A percentile compares a stretch with the other conserved stretches of the same genome.
Evolutionary conservation across 805 yeast species (phyloP).

Genomic region (Candida silvicultrix): DNA sequence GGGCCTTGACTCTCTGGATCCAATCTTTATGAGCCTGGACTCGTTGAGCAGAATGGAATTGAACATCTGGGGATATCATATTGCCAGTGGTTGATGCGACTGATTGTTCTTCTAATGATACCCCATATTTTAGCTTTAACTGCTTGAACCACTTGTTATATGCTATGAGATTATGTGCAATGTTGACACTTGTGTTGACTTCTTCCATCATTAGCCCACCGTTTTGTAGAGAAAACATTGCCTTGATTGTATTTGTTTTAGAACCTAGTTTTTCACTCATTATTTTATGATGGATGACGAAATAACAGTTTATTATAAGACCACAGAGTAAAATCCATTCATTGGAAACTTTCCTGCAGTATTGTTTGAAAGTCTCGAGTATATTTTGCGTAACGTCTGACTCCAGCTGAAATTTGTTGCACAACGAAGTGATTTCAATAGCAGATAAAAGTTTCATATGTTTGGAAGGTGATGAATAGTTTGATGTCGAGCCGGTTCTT

Average conservation of each 20-base stretch:
- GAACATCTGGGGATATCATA: constrained; percentile 27
- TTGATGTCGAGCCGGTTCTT: background rate
- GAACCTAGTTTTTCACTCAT: constrained; percentile 42
- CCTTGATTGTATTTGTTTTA: constrained; percentile 39
- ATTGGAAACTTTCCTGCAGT: constrained; percentile 47
- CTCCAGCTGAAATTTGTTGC: constrained; percentile 62
- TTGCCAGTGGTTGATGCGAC: constrained; percentile 24
- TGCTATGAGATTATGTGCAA: constrained; percentile 47
- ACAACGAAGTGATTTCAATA: constrained; percentile 38
- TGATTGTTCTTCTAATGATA: constrained; percentile 19
- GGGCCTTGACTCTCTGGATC: background rate
- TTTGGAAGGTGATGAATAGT: constrained; percentile 8
- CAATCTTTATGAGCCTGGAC: background rate
- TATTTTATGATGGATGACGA: constrained; percentile 43
- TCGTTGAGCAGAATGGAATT: constrained; percentile 8
- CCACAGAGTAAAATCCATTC: constrained; percentile 73
- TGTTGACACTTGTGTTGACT: constrained; percentile 43
- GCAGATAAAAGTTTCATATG: constrained; percentile 30
- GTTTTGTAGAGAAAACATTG: constrained; percentile 44
- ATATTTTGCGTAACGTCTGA: constrained; percentile 42
- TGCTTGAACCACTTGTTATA: constrained; percentile 59
- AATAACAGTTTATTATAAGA: constrained; percentile 50
- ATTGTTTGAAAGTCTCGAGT: constrained; percentile 41
- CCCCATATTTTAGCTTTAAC: constrained; percentile 37
- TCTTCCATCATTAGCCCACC: constrained; percentile 47